Evolutionary conservation across 2,329 filamentous ascomycete genomes (phyloP), one percentile per base, ranked within the genome.

Genomic region (Pseudogymnoascus verrucosus): DNA sequence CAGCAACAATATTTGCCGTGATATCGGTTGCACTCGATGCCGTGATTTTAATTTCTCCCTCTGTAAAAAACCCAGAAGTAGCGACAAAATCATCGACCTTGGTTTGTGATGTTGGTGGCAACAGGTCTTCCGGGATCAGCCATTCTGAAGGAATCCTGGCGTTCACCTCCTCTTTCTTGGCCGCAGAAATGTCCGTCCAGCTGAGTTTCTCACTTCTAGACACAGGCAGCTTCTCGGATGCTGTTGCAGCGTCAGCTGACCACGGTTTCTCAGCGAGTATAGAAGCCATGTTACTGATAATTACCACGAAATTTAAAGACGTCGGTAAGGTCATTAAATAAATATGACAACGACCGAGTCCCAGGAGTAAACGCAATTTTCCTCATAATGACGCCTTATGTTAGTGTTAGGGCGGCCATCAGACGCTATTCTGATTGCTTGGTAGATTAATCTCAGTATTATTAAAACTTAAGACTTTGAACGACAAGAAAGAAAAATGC

Each of bases 21-120:
- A 76, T 75, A 8, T 70, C 68, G 8, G 70, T 68, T 1, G 75
- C 75, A 44, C 28, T 60, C 4, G 54, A 34, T 21, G 21, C 26
- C 1, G 81, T 81, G 44, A 84, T 82, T 26, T 79, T 77, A 69
- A 84, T 68, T 67, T 84, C 82, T n/a, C 73, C 47, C 2, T 64
- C n/a, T 3, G 70, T 69, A 61, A 73, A 72, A 61, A 71, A 70
- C 5, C 69, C 69, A 14, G 71, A 73, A n/a, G 54, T 34, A 12
- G 28, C 36, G n/a, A 36, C 28, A 39, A 60, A 37, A 39, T 60
- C 54, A 39, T 60, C 54, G 5, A 60, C 54, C 36, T 19, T 60
- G 2, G 28, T 60, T 39, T 12, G 19, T 60, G 19, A 51, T 14
- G 36, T 60, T 26, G 34, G 57, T 51, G 39, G 34, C 11, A 47